phyloP scores from a whole-genome alignment of 306 rosid species.

The Hippophae tibetana region DNA sequence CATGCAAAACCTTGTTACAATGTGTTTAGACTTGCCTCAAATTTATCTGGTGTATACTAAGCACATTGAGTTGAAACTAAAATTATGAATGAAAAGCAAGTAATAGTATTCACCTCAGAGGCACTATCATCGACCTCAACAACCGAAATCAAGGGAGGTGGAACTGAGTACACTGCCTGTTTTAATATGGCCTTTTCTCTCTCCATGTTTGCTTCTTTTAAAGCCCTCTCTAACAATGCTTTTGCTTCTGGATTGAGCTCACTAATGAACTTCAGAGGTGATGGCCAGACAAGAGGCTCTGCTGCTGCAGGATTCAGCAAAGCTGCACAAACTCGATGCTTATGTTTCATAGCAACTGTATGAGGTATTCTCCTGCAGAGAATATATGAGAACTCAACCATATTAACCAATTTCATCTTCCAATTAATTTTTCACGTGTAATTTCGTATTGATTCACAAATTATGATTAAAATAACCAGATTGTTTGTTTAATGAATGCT shows the following conservation, averaged over 20 bases:
- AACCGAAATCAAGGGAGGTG: conserved; percentile 41
- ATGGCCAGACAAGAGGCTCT: conserved; percentile 92
- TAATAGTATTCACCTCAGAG: conserved; percentile 49
- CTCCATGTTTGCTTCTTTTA: conserved; percentile 76
- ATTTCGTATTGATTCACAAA: too few relatives aligned
- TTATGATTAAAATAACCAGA: not conserved
- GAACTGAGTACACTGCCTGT: conserved; percentile 24
- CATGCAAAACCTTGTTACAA: too few relatives aligned
- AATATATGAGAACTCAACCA: too few relatives aligned
- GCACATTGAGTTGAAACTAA: not conserved
- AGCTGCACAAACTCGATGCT: conserved; percentile 59
- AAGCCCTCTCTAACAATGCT: conserved; percentile 64
- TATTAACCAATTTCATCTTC: too few relatives aligned
- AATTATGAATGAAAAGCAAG: conserved; percentile 1
- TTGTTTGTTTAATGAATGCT: conserved; percentile 11
- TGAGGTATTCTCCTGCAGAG: conserved; percentile 71
- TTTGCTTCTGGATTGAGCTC: conserved; percentile 81
- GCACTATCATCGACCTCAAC: conserved; percentile 40
- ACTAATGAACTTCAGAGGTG: conserved; percentile 75
- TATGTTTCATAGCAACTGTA: conserved; percentile 59
- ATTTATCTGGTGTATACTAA: too few relatives aligned
- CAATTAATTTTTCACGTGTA: too few relatives aligned
- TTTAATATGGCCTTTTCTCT: conserved; percentile 63
- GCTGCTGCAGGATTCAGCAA: conserved; percentile 73
- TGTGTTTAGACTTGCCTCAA: too few relatives aligned